Base-by-base conservation (phyloP, 2,329 filamentous ascomycete genomes). In the Alternaria postmessia region DNA sequence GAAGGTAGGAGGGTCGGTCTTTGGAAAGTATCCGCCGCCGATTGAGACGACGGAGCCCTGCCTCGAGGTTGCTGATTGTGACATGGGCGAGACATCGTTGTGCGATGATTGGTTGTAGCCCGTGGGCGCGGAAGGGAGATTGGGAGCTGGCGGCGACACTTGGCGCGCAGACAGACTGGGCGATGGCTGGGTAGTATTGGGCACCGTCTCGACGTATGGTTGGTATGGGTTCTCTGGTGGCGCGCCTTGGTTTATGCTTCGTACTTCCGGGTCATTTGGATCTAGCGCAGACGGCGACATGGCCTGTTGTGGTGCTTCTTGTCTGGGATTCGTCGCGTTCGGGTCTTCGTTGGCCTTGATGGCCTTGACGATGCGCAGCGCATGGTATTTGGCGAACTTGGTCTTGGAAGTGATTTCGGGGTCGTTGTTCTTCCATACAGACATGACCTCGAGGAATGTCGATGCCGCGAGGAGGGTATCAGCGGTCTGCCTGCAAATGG, bases 371-470 rank as follows among this genome's bases (percentile, higher is more conserved):
- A 99, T 99, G 59, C 95, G 88, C 36, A 94, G 83, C 2, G 94
- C 94, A 77, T 98, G 96, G 86, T 92, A 99, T 79, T 98, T 99
- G 42, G 94, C 93, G 76, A 92, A 99, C 78, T 96, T 97, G 80
- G 94, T 93, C 83, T 97, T 98, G 55, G 93, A 87, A 39, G 88
- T 84, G 20, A 89, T 88, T 73, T 98, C 93, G 1, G 86, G 80
- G 34, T 96, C 92, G 0, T 87, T 80, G 6, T 88, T 90, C 62
- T 75, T 76, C 93, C 94, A 99, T 71, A 97, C 91, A 65, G 89
- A 89, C 57, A 92, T 86, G 5, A 98, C 84, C 68, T 97, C 93
- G 72, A 98, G 89, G 78, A 99, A 98, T 0, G 93, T 96, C 0
- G 92, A 90, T 0, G 95, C 92, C 2, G 96, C 95, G 74, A 94